Evolutionary conservation across 2,329 filamentous ascomycete genomes (phyloP).

Genomic region (Tolypocladium inflatum): DNA sequence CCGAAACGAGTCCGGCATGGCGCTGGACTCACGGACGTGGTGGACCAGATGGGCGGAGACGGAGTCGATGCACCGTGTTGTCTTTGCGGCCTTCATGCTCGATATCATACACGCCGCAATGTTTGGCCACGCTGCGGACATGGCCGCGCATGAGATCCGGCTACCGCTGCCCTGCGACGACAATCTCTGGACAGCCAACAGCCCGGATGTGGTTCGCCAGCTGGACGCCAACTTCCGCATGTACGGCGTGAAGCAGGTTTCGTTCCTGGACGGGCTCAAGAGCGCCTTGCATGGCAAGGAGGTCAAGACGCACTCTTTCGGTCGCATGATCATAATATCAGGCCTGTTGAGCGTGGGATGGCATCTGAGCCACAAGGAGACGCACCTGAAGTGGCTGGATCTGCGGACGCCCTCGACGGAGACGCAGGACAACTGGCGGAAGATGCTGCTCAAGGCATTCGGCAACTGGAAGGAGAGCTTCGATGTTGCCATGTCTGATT

Average conservation of each 20-base stretch:
- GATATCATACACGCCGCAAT: slow-evolving; percentile 85
- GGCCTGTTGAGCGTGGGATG: slow-evolving; percentile 84
- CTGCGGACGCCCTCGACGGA: slow-evolving; percentile 52
- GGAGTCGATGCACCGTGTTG: slow-evolving; percentile 76
- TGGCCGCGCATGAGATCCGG: slow-evolving; percentile 85
- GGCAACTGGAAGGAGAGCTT: slow-evolving; percentile 84
- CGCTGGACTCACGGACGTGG: slow-evolving; percentile 40
- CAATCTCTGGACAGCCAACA: slow-evolving; percentile 73
- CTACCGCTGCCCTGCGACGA: slow-evolving; percentile 83
- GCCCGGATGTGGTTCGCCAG: slow-evolving; percentile 64
- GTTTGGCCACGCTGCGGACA: slow-evolving; percentile 83
- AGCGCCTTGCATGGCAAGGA: slow-evolving; percentile 71
- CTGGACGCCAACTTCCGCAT: slow-evolving; percentile 68
- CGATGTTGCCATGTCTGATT: slow-evolving; percentile 51
- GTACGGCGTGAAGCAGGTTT: slow-evolving; percentile 69
- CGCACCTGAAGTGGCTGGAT: slow-evolving; percentile 72
- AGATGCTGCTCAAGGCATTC: slow-evolving; percentile 67
- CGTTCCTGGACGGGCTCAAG: slow-evolving; percentile 79
- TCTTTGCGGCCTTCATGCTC: slow-evolving; percentile 83
- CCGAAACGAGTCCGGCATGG: slow-evolving; percentile 28
- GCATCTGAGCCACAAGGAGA: slow-evolving; percentile 82
- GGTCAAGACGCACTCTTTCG: slow-evolving; percentile 80
- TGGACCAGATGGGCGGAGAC: slow-evolving; percentile 87
- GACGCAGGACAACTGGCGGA: slow-evolving; percentile 66
- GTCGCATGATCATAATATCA: slow-evolving; percentile 82